These are phyloP conservation scores for Hansenula lynferdii DNA, from an alignment of 1,139 yeast species.

Conservation along the genomic window DNA sequence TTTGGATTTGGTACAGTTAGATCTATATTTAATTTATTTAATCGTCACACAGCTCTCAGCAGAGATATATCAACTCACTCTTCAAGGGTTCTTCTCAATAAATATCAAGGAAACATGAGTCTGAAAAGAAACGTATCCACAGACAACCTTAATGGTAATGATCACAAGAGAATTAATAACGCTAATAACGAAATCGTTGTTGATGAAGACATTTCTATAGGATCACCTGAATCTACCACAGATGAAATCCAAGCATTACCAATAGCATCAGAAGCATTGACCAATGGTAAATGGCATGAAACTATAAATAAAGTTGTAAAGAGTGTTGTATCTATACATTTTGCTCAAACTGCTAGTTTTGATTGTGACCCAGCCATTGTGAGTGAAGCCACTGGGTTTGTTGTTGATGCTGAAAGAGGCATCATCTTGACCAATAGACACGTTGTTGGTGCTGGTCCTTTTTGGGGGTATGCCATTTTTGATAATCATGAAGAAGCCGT, in stretches of 20 bases:
- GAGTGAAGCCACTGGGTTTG: constrained; percentile 92
- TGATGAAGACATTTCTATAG: constrained; percentile 1
- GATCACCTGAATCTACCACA: not conserved
- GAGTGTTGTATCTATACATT: constrained; percentile 86
- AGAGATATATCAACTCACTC: no score
- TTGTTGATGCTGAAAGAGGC: constrained; percentile 81
- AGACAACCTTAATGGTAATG: not conserved
- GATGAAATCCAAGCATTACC: not conserved
- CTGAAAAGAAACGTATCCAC: not conserved
- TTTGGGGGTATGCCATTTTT: constrained; percentile 84
- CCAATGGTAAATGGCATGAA: constrained; percentile 56
- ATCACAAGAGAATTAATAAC: not conserved
- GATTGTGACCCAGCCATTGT: constrained; percentile 82
- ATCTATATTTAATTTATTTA: no score
- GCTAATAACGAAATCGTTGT: not conserved
- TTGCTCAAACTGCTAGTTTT: constrained; percentile 79
- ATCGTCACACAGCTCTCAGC: no score
- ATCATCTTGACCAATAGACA: constrained; percentile 88
- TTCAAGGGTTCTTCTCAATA: no score
- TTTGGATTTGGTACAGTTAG: not conserved
- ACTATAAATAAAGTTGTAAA: constrained; percentile 81
- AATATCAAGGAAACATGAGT: not conserved
- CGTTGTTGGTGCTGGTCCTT: constrained; percentile 94
- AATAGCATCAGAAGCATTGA: not conserved
- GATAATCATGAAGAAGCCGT: constrained; percentile 95